phyloP scores from a whole-genome alignment of 129 eudicot genomes.

The Sambucus nigra region DNA sequence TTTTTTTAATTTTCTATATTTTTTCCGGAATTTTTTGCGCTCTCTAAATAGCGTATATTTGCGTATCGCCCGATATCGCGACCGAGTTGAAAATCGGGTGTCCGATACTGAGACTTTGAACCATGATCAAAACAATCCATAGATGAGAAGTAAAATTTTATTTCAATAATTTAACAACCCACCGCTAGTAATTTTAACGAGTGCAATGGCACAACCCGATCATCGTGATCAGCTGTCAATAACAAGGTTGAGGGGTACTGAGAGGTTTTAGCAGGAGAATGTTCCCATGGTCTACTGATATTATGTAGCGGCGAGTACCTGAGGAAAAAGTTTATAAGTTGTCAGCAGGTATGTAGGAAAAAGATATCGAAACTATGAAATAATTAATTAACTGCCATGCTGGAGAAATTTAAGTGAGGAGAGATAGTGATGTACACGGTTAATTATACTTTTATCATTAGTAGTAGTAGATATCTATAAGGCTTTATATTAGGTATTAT shows the following conservation, averaged over 20 bases:
- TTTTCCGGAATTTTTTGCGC: too few species aligned
- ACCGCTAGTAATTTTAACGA: slow-evolving; percentile 77
- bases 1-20: too few species aligned
- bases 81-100: too few species aligned
- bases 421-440: too few species aligned
- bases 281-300: slow-evolving; percentile 85
- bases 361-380: neutral
- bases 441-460: too few species aligned
- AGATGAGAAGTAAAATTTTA: neutral
- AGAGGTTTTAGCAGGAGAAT: slow-evolving; percentile 21
- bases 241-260: slow-evolving; percentile 82
- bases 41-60: too few species aligned
- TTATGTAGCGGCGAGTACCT: slow-evolving; percentile 96
- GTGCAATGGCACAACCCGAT: slow-evolving; percentile 93
- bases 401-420: too few species aligned
- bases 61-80: too few species aligned
- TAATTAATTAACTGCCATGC: too few species aligned
- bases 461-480: too few species aligned
- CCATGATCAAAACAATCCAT: neutral
- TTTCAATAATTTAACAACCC: slow-evolving; percentile 5
- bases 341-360: neutral
- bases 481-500: too few species aligned
- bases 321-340: neutral
- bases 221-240: slow-evolving; percentile 95
- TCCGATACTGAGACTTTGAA: too few species aligned